Evolutionary conservation across 75 land plant species (phyloP), one percentile per base, ranked within the genome.

Genomic region (Pinus albicaulis): DNA sequence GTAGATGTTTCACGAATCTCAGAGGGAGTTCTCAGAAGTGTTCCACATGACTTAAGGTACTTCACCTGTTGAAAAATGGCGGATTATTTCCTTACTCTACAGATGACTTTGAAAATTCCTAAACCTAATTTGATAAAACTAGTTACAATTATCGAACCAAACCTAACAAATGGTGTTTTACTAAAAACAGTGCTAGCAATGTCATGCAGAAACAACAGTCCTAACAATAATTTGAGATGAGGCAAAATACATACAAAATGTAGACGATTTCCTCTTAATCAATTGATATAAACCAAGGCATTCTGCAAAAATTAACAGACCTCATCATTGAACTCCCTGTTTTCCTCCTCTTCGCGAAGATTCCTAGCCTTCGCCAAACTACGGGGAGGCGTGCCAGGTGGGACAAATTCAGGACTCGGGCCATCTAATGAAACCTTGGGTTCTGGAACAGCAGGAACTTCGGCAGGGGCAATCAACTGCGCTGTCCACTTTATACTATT

Each of bases 41-140:
- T 74, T 55, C 88, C 88, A 80, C 88, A 86, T 25, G 85, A 63
- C 38, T 83, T 86, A 57, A 86, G 82, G 20, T 76, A 83, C 22
- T 86, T 86, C 31, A 84, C 88, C 88, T 86, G 77, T 57, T 59
- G 20, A 24, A 68, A 38, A 65, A 65, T 28, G 17, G 34, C 38
- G n/a, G 68, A 28, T 64, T 7, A 13, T 31, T 64, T 28, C 31
- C 34, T 17, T 64, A 64, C n/a, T 16, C 38, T 34, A 8, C 38
- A 64, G 17, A 34, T 8, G 16, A 26, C 28, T 62, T 4, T 0
- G 10, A 61, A 60, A 10, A 26, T 26, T 14, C 66, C 19, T 26
- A 62, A 62, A 26, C 65, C 65, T 22, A 13, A 17, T 62, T 28
- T 26, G 25, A 31, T 62, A 16, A 14, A 28, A 66, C 0, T 38